Base-by-base conservation (phyloP, 208 protist species). In the Novymonas esmeraldas region DNA sequence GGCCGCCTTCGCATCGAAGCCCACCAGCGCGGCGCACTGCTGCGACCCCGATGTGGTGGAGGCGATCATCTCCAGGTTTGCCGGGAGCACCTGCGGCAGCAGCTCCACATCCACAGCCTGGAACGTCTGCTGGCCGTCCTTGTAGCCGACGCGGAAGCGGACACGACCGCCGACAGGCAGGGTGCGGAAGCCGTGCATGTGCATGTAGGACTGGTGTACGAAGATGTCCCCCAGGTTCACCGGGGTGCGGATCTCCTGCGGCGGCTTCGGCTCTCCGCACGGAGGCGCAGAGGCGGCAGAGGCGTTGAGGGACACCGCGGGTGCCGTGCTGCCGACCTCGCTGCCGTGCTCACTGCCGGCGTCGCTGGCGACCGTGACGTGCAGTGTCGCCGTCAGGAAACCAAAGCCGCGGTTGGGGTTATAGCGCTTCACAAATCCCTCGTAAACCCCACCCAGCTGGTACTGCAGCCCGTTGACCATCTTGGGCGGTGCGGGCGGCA, bases 341-440 rank as follows among this genome's bases (percentile, higher is more conserved):
- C 49, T 65, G n/a, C 26, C 28, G 6, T 9, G 14, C 33, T 26
- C n/a, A n/a, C n/a, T 26, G 22, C 26, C 46, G 42, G 4, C 20
- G 38, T 52, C 63, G 24, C 11, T 24, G 0, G 11, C 11, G 38
- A 39, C 20, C 16, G 38, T 54, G 2, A 87, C 33, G 36, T 84
- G 73, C 34, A 78, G 44, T 0, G 78, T 82, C 16, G 82, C 82
- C 0, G 79, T 85, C 28, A 89, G 63, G 65, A 89, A 89, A 24
- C 82, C 82, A 34, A 87, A 90, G 18, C 84, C 81, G 26, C 81
- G 80, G 45, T 81, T 79, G 0, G 78, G 84, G 59, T 87, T 87
- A 73, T 87, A 90, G 24, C 84, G 84, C 75, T 87, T 89, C 45
- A 92, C 82, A 5, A 73, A 48, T 0, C 85, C 85, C 54, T 89